A percentile compares a stretch with the other conserved stretches of the same genome.
These are phyloP conservation scores for Penicillium hordei DNA, from an alignment of 2,329 filamentous ascomycete species.

Conservation along the genomic window DNA sequence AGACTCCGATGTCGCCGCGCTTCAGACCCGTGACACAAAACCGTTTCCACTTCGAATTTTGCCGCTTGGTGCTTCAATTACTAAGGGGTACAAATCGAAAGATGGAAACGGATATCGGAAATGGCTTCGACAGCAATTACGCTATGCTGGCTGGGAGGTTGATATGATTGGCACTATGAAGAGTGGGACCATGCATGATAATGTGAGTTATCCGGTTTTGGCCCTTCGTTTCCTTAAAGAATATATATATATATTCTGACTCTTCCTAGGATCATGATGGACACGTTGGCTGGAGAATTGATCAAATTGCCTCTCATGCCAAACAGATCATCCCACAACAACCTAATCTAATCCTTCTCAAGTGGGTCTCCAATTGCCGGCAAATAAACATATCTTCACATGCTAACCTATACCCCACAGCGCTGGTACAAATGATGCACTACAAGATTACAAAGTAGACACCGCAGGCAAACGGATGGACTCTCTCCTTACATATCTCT, in stretches of 20 bases:
- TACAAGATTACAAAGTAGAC: slow-evolving; percentile 22
- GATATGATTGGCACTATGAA: slow-evolving; percentile 30
- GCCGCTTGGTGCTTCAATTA: slow-evolving; percentile 43
- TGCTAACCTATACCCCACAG: slow-evolving; percentile 17
- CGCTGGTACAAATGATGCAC: slow-evolving; percentile 38
- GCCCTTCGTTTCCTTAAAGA: no score
- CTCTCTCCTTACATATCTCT: slow-evolving; percentile 27
- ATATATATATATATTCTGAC: background rate
- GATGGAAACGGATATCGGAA: slow-evolving; percentile 45
- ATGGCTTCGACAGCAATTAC: slow-evolving; percentile 37
- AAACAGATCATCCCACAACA: slow-evolving; percentile 12
- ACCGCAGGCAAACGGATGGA: slow-evolving; percentile 27
- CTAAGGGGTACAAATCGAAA: slow-evolving; percentile 32
- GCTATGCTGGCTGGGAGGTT: slow-evolving; percentile 28
- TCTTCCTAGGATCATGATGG: slow-evolving; percentile 27
- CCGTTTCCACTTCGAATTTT: slow-evolving; percentile 17
- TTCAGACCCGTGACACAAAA: slow-evolving; percentile 3
- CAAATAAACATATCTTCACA: background rate
- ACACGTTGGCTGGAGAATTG: slow-evolving; percentile 25
- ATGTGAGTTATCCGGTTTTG: slow-evolving; percentile 15
- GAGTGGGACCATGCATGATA: slow-evolving; percentile 29
- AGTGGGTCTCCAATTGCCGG: slow-evolving; percentile 14
- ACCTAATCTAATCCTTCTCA: slow-evolving; percentile 32
- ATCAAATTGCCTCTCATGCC: slow-evolving; percentile 17
- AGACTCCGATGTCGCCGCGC: background rate